phyloP scores from a whole-genome alignment of 2,329 filamentous ascomycete species.

The Trichoderma endophyticum region DNA sequence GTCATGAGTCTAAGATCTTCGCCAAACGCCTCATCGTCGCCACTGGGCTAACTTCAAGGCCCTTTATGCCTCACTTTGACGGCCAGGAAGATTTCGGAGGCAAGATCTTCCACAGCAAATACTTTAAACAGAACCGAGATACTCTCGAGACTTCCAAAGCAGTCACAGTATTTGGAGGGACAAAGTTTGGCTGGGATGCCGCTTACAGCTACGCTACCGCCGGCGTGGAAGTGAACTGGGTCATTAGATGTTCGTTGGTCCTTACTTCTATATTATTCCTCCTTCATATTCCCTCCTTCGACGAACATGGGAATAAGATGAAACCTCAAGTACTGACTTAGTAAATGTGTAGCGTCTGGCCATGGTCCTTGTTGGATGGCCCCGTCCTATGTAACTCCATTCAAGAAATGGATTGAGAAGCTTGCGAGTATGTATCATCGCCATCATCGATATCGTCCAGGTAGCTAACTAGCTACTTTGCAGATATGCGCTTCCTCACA shows the following conservation, averaged over 20 bases:
- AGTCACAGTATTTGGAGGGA: constrained; percentile 58
- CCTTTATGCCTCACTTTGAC: constrained; percentile 43
- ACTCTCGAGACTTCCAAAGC: constrained; percentile 41
- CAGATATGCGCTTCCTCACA: constrained; percentile 61
- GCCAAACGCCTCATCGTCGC: constrained; percentile 52
- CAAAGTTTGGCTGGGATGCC: constrained; percentile 64
- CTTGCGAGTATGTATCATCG: constrained; percentile 48
- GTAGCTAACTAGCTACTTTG: neutral
- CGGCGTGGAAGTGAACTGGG: constrained; percentile 56
- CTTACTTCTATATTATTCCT: neutral
- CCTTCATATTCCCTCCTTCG: neutral
- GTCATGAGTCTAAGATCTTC: constrained; percentile 30
- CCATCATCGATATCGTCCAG: neutral
- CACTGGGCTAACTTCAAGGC: constrained; percentile 52
- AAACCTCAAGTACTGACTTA: neutral
- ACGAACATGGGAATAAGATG: no score
- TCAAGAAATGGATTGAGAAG: constrained; percentile 67
- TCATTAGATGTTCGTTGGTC: constrained; percentile 49
- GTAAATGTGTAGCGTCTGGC: constrained; percentile 37
- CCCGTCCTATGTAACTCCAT: constrained; percentile 60
- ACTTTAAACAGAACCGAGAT: constrained; percentile 42
- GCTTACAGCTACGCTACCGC: constrained; percentile 58
- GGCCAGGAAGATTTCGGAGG: constrained; percentile 45
- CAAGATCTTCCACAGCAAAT: constrained; percentile 49
- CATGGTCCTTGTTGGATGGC: constrained; percentile 59